Evolutionary conservation across 106 monocot genomes (phyloP), one percentile per base, ranked within the genome.

Genomic region (Dactylorhiza incarnata): DNA sequence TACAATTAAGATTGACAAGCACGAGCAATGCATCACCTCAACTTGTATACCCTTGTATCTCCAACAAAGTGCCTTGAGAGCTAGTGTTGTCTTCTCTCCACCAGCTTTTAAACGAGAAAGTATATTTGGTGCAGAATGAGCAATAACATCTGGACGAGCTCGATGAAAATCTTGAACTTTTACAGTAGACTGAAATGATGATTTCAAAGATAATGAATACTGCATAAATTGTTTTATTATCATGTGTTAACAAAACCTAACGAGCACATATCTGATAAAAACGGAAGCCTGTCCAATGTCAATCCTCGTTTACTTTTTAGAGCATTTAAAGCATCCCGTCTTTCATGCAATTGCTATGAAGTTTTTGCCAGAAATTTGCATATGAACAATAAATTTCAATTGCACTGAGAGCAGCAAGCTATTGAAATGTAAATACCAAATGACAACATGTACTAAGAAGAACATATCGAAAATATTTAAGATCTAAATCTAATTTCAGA

Each of bases 61-160:
- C 85, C 83, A 87, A 83, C 95, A 95, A 69, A 95, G 86, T 49
- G 87, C 82, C 82, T 92, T 95, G 43, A 92, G 82, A 68, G 95
- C 95, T 61, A 88, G 82, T 53, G 62, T 75, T 26, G 82, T 86
- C 80, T 87, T 85, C 54, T 85, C 92, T 63, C 95, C 95, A 81
- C 74, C 86, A 78, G 92, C 89, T 82, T 87, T 88, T 62, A 95
- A 46, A 52, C 89, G 86, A 45, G 95, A 92, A 75, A 95, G 92
- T 62, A 95, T 92, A 54, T 90, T 92, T 45, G 81, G 79, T 76
- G 88, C 81, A 72, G 84, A 87, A 71, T 85, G 88, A 20, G 86
- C 95, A 80, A 95, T 79, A 66, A 92, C 50, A 85, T 95, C 95
- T 80, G 92, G 90, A 47, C 58, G 79, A 65, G 95, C 84, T 71